These are phyloP conservation scores for Penicillium olsonii DNA, from an alignment of 2,329 filamentous ascomycete species.

Conservation along the genomic window DNA sequence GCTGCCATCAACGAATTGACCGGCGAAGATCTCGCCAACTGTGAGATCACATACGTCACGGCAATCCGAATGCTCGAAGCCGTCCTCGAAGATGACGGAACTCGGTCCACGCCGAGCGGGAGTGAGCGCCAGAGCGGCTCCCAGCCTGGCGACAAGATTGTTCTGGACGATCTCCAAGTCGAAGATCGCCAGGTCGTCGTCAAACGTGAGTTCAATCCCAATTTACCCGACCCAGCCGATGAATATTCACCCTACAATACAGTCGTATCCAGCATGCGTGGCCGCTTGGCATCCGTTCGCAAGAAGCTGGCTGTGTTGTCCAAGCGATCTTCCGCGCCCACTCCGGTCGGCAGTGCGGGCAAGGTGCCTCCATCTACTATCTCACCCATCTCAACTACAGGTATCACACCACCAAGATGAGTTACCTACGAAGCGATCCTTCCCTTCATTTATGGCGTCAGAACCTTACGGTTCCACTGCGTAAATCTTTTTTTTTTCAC, in stretches of 20 bases:
- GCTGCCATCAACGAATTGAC: conserved; percentile 96
- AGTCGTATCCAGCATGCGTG: conserved; percentile 54
- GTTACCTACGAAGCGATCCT: conserved; percentile 1
- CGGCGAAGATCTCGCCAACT: conserved; percentile 81
- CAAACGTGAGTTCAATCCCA: conserved; percentile 46
- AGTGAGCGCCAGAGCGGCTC: conserved; percentile 25
- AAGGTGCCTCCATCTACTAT: conserved; percentile 33
- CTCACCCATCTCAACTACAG: conserved; percentile 34
- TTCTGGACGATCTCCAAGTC: conserved; percentile 47
- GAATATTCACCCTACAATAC: background rate
- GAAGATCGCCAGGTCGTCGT: conserved; percentile 52
- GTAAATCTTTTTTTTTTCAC: too few species aligned
- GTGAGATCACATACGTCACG: conserved; percentile 89
- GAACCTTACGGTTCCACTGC: too few species aligned
- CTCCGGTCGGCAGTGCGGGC: conserved; percentile 33
- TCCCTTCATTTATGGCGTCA: background rate
- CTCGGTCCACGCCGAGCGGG: conserved; percentile 28
- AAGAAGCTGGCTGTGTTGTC: conserved; percentile 53
- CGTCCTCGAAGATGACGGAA: conserved; percentile 79
- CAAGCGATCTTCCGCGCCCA: conserved; percentile 45
- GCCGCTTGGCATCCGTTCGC: conserved; percentile 47
- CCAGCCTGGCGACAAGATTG: conserved; percentile 36
- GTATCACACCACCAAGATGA: conserved; percentile 38
- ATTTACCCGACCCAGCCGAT: background rate
- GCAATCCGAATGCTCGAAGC: conserved; percentile 95